phyloP scores from a whole-genome alignment of 2,329 filamentous ascomycete genomes.

The Tolypocladium ophioglossoides region DNA sequence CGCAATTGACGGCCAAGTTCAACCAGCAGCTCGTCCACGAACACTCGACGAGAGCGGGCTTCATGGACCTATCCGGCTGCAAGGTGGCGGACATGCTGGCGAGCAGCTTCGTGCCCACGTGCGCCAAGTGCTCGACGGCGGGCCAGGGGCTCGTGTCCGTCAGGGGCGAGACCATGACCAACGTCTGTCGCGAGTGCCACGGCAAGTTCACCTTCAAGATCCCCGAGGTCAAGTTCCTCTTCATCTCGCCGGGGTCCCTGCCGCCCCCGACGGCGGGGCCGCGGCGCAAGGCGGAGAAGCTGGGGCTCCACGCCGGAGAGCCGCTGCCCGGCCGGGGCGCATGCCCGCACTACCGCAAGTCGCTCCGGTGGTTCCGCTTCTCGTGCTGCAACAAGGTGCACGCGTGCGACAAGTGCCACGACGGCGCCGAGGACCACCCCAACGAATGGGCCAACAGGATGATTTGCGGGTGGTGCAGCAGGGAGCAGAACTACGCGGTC shows the following conservation, averaged over 20 bases:
- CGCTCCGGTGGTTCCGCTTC: conserved; percentile 56
- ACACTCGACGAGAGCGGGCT: conserved; percentile 65
- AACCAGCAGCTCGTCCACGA: conserved; percentile 62
- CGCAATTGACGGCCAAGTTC: conserved; percentile 41
- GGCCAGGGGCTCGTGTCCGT: conserved; percentile 62
- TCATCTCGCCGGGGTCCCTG: conserved; percentile 48
- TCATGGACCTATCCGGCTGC: conserved; percentile 67
- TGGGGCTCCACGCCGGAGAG: conserved; percentile 47
- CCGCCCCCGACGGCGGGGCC: conserved; percentile 28
- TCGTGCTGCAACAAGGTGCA: conserved; percentile 49
- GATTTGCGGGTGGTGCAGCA: conserved; percentile 70
- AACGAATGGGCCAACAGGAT: conserved; percentile 78
- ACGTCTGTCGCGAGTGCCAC: conserved; percentile 72
- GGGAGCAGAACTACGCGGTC: conserved; percentile 70
- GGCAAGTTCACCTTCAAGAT: conserved; percentile 70
- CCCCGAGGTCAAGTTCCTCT: conserved; percentile 67
- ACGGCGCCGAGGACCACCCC: conserved; percentile 56
- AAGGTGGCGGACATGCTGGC: conserved; percentile 67
- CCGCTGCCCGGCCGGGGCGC: conserved; percentile 41
- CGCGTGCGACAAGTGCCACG: conserved; percentile 65
- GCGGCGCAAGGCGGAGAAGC: conserved; percentile 38
- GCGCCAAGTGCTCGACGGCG: conserved; percentile 61
- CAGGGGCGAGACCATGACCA: conserved; percentile 60
- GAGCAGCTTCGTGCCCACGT: conserved; percentile 71
- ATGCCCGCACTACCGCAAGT: conserved; percentile 48